A percentile compares a stretch with the other conserved stretches of the same genome.
These are phyloP conservation scores for Gynostemma pentaphyllum DNA, from an alignment of 306 rosid species.

Conservation along the genomic window DNA sequence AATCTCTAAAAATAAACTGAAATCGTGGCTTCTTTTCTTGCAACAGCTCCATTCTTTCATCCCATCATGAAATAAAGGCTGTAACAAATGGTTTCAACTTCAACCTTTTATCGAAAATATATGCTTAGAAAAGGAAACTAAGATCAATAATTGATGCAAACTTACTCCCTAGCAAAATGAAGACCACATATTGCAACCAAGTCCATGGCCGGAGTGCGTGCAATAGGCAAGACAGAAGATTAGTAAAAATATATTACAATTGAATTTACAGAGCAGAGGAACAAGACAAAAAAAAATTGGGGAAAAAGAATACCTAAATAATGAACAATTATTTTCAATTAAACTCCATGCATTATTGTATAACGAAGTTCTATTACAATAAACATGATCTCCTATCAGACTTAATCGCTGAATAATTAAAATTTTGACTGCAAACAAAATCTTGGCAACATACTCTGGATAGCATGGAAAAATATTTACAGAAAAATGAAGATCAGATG, in stretches of 20 bases:
- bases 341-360: background rate
- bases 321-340: background rate
- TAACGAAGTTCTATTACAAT: background rate
- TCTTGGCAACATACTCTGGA: background rate
- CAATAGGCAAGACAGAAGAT: background rate
- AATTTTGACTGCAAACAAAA: background rate
- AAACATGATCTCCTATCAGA: too few relatives aligned
- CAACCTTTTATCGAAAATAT: background rate
- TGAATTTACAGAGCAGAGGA: background rate
- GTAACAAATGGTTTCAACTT: background rate
- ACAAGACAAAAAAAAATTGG: background rate
- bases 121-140: background rate
- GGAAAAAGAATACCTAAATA: background rate
- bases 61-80: conserved; percentile 96
- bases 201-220: conserved; percentile 20
- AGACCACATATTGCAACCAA: conserved; percentile 24
- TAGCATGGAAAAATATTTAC: too few relatives aligned
- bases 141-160: conserved; percentile 11
- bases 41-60: conserved; percentile 96
- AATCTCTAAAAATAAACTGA: conserved; percentile 60
- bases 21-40: conserved; percentile 90
- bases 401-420: too few relatives aligned
- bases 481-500: background rate
- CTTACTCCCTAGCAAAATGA: conserved; percentile 63
- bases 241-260: conserved; percentile 2